Evolutionary conservation across 352 stramenopile species (phyloP).

Genomic region (Elongisporangium anandrum): DNA sequence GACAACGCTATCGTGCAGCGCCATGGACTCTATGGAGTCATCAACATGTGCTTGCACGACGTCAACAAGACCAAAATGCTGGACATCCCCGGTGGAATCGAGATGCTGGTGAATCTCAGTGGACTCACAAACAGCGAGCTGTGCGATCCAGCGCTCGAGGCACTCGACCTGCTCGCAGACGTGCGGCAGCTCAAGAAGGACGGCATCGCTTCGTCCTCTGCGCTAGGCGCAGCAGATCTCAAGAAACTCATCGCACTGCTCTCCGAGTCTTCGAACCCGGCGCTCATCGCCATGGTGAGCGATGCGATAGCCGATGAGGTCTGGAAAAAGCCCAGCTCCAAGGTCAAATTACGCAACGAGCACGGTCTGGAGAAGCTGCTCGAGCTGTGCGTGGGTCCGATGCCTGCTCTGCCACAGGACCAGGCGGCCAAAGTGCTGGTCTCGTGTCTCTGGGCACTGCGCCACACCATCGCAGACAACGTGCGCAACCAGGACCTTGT

Average conservation of each 20-base stretch:
- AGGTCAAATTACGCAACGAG: slow-evolving; percentile 59
- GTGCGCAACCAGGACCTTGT: slow-evolving; percentile 60
- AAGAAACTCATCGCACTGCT: slow-evolving; percentile 71
- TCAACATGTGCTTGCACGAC: slow-evolving; percentile 86
- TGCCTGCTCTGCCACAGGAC: slow-evolving; percentile 12
- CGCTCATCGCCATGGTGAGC: slow-evolving; percentile 59
- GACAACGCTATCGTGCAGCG: slow-evolving; percentile 39
- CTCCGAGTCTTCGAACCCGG: slow-evolving; percentile 36
- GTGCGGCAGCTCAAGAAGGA: slow-evolving; percentile 41
- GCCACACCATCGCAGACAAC: slow-evolving; percentile 55
- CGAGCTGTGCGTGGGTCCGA: slow-evolving; percentile 31
- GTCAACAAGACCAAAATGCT: slow-evolving; percentile 76
- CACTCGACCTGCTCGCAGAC: slow-evolving; percentile 74
- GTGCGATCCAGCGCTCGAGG: slow-evolving; percentile 61
- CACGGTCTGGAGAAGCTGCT: slow-evolving; percentile 61
- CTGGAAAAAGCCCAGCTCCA: slow-evolving; percentile 52
- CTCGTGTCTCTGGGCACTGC: slow-evolving; percentile 65
- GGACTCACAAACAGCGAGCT: slow-evolving; percentile 56
- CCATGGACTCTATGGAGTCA: slow-evolving; percentile 65
- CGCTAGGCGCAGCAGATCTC: slow-evolving; percentile 44
- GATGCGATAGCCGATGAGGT: slow-evolving; percentile 81
- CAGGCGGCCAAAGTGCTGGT: slow-evolving; percentile 28
- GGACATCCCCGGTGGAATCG: slow-evolving; percentile 62
- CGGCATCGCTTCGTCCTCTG: slow-evolving; percentile 18
- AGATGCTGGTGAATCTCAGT: slow-evolving; percentile 76